Evolutionary conservation across 2,329 filamentous ascomycete species (phyloP).

Genomic region (Fonsecaea erecta): DNA sequence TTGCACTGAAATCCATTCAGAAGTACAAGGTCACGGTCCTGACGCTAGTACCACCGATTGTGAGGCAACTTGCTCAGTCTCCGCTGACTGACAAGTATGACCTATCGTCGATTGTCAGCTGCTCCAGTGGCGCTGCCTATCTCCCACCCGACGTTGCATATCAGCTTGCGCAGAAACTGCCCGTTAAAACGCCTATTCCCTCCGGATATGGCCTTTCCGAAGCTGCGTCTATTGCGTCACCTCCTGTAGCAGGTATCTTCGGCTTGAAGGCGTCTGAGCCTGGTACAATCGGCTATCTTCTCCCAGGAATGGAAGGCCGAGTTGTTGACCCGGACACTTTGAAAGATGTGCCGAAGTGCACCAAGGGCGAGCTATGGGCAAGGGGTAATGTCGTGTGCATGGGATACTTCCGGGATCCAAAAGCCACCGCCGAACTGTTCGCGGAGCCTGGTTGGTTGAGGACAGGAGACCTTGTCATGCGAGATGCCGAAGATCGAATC

Average conservation of each 20-base stretch:
- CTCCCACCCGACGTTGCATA: neutral
- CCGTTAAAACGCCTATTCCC: neutral
- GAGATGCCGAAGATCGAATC: neutral
- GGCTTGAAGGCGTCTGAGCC: neutral
- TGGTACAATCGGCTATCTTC: neutral
- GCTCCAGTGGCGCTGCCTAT: neutral
- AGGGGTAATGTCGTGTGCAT: neutral
- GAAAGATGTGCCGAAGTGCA: neutral
- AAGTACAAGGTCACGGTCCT: neutral
- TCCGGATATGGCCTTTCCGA: neutral
- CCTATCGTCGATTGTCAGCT: neutral
- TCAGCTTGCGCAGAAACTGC: neutral
- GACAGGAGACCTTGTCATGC: conserved; percentile 2
- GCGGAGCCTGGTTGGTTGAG: neutral
- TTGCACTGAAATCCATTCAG: neutral
- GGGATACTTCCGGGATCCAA: conserved; percentile 1
- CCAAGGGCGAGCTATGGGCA: conserved; percentile 5
- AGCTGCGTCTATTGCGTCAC: neutral
- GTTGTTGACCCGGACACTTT: neutral
- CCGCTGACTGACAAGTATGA: neutral
- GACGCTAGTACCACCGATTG: neutral
- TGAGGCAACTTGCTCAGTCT: neutral
- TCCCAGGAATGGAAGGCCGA: neutral
- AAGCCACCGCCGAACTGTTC: conserved; percentile 4
- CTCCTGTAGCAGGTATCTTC: neutral